A percentile compares a stretch with the other conserved stretches of the same genome.
Conservation (phyloP, 2,329 filamentous ascomycete genomes). For the Cladophialophora bantiana region DNA sequence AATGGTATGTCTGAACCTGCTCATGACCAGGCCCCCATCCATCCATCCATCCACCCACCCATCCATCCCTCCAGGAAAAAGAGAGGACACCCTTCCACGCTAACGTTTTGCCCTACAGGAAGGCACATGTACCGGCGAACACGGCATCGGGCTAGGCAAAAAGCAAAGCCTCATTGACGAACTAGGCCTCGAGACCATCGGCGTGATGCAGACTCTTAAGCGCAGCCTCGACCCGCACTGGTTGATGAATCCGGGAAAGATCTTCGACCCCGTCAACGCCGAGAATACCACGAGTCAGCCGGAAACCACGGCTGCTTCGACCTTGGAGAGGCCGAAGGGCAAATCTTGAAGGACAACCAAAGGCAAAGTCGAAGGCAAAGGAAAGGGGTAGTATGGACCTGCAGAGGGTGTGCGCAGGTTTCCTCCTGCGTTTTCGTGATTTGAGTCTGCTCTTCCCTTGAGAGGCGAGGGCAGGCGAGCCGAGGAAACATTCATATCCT, state of each 20-base stretch:
- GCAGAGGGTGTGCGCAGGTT: no score
- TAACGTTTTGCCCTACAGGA: constrained; percentile 57
- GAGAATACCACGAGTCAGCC: constrained; percentile 18
- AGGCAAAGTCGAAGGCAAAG: no score
- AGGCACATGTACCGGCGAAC: constrained; percentile 66
- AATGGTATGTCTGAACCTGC: constrained; percentile 74
- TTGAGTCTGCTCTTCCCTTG: no score
- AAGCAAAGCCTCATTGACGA: constrained; percentile 81
- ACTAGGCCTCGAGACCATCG: constrained; percentile 79
- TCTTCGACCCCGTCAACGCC: constrained; percentile 69
- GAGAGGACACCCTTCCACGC: not conserved
- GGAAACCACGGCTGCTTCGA: constrained; percentile 35
- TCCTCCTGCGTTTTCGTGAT: no score
- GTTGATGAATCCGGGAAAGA: constrained; percentile 92
- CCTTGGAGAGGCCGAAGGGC: constrained; percentile 25
- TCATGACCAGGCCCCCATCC: not conserved
- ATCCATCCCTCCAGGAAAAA: not conserved
- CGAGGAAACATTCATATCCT: no score
- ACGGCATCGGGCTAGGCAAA: constrained; percentile 85
- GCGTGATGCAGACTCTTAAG: constrained; percentile 86
- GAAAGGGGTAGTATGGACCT: no score
- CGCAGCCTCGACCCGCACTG: constrained; percentile 81
- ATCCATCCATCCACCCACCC: not conserved
- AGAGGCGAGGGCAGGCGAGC: no score
- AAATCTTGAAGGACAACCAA: constrained; percentile 1